Base-by-base conservation (phyloP, 805 yeast species). In the Kazachstania taianensis region DNA sequence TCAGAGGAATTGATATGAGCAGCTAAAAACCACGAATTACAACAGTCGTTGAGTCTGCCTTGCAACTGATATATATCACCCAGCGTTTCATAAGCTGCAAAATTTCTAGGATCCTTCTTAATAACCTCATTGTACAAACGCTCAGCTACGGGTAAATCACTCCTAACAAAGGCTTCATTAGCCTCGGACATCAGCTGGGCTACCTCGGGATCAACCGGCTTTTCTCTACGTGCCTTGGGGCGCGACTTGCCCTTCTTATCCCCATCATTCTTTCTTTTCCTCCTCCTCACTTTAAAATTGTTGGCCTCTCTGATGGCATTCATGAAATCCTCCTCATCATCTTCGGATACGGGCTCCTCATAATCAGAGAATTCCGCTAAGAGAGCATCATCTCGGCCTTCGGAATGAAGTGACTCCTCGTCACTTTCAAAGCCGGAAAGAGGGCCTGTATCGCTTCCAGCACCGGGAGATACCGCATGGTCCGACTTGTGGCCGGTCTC, bases 31-130 rank as follows among this genome's bases (percentile, higher is more conserved):
- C 96, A 75, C 32, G 81, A 71, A 50, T 76, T 75, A 54, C 94
- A 77, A 54, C 94, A 73, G 50, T 81, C 80, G 44, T 78, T 74
- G 33, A 70, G 58, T 31, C 75, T 66, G 1, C 85, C 87, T 41
- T 75, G 78, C 35, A 71, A 63, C 38, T 74, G 69, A 44, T 81
- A 79, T 32, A 89, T 81, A 50, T 83, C 94, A 32, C 96, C 96
- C 30, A 86, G 61, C 0, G 94, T 81, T 49, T 81, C 79, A 64
- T 87, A 87, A 0, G 96, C 96, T 30, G 81, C 75, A 55, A 74
- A 79, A 53, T 82, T 81, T 44, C 73, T 72, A 10, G 83, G 78
- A 51, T 86, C 95, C 36, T 76, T 66, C 46, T 78, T 75, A 41
- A 89, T 77, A 9, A 85, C 94, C 41, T 74, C 83, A 45, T 66